Conservation (phyloP, 805 yeast species). For the Barnettozyma salicaria region DNA sequence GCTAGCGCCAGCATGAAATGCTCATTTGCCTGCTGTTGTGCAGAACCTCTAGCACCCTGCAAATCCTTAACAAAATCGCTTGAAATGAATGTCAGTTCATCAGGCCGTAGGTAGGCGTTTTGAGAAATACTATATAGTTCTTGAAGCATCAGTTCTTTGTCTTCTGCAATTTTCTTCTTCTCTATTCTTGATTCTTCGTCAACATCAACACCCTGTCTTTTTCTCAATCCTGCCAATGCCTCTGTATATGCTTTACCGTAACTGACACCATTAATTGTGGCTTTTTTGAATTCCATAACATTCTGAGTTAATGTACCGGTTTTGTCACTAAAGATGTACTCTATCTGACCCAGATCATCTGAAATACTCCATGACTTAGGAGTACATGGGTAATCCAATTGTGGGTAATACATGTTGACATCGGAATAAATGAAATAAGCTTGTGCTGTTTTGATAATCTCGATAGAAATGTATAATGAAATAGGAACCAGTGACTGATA, state of each 20-base stretch:
- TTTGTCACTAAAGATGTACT: slow-evolving; percentile 77
- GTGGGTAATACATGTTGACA: slow-evolving; percentile 60
- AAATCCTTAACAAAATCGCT: slow-evolving; percentile 60
- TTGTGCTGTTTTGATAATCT: slow-evolving; percentile 76
- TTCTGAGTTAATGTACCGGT: slow-evolving; percentile 83
- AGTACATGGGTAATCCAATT: slow-evolving; percentile 71
- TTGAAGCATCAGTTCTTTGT: slow-evolving; percentile 53
- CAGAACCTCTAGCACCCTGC: slow-evolving; percentile 41
- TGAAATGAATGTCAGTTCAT: slow-evolving; percentile 66
- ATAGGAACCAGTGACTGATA: slow-evolving; percentile 81
- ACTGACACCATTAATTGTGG: slow-evolving; percentile 64
- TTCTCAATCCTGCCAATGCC: slow-evolving; percentile 71
- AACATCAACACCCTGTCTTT: slow-evolving; percentile 72
- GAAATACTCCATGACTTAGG: slow-evolving; percentile 84
- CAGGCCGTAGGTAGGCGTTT: slow-evolving; percentile 41
- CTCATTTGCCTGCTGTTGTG: slow-evolving; percentile 54
- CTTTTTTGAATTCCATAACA: slow-evolving; percentile 79
- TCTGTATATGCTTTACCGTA: slow-evolving; percentile 83
- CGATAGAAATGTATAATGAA: slow-evolving; percentile 74
- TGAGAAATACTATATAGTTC: slow-evolving; percentile 33
- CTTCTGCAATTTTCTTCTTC: slow-evolving; percentile 48
- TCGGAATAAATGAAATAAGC: slow-evolving; percentile 78
- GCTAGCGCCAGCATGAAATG: slow-evolving; percentile 75
- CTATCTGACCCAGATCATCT: slow-evolving; percentile 82
- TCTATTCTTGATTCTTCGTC: slow-evolving; percentile 52